phyloP scores from a whole-genome alignment of 305 asterid genomes.

The Fraxinus angustifolia region DNA sequence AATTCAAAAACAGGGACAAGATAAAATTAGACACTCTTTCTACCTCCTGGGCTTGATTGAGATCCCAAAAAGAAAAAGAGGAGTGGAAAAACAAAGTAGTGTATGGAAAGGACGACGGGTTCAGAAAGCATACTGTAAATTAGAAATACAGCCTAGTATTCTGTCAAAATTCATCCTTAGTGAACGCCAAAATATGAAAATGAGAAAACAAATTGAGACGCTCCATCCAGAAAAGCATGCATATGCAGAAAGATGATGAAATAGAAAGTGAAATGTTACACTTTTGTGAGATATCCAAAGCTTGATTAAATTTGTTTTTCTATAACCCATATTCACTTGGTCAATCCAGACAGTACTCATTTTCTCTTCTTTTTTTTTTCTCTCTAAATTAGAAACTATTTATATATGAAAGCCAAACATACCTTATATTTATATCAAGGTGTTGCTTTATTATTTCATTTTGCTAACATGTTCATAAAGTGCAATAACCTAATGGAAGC shows the following conservation, averaged over 20 bases:
- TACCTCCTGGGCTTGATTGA: background rate
- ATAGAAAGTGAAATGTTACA: background rate
- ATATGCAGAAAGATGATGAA: background rate
- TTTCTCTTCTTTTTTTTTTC: background rate
- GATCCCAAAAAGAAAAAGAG: background rate
- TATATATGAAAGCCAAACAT: background rate
- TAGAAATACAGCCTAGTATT: background rate
- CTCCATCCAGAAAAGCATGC: background rate
- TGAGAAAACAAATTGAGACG: background rate
- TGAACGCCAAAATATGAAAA: background rate
- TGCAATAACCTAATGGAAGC: background rate
- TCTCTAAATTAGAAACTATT: background rate
- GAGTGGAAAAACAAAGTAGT: background rate
- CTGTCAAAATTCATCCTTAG: background rate
- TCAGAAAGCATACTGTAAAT: background rate
- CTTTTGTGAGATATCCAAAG: background rate
- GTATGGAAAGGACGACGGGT: background rate
- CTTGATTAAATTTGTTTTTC: background rate
- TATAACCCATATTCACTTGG: background rate
- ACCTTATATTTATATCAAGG: background rate
- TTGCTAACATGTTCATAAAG: background rate
- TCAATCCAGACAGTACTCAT: background rate
- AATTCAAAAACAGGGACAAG: constrained; percentile 12
- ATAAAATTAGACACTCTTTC: background rate
- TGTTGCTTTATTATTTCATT: background rate